Conservation (phyloP, 2,329 filamentous ascomycete species). For the Stagonosporopsis chrysanthemi region DNA sequence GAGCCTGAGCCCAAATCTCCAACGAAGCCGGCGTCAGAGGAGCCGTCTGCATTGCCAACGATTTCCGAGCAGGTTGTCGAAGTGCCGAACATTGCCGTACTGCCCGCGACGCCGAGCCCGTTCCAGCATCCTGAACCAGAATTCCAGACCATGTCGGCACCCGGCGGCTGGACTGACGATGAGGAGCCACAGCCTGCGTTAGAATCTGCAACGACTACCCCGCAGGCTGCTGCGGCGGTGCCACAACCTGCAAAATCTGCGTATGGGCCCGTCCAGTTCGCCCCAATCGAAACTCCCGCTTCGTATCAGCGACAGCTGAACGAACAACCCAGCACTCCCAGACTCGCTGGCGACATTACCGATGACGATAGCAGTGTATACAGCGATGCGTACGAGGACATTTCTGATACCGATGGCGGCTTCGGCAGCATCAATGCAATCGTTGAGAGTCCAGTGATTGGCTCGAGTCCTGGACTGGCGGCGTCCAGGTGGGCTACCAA, state of each 20-base stretch:
- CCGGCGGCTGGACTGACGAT: conserved; percentile 43
- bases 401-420: conserved; percentile 70
- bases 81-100: conserved; percentile 46
- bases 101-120: conserved; percentile 47
- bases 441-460: conserved; percentile 64
- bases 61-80: conserved; percentile 25
- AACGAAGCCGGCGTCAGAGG: conserved; percentile 27
- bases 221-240: no score
- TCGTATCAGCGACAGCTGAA: conserved; percentile 11
- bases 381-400: conserved; percentile 79
- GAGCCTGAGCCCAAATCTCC: conserved; percentile 40
- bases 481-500: conserved; percentile 36
- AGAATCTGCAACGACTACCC: not conserved
- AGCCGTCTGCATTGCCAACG: conserved; percentile 13
- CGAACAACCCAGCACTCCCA: conserved; percentile 8
- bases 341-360: conserved; percentile 28
- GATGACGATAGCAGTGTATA: conserved; percentile 65
- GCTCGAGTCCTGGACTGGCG: conserved; percentile 31
- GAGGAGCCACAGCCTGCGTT: conserved; percentile 23
- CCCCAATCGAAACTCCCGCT: conserved; percentile 17
- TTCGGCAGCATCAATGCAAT: conserved; percentile 79
- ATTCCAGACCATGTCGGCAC: conserved; percentile 37
- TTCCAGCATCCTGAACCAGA: conserved; percentile 35
- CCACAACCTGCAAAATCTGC: conserved; percentile 12
- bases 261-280: conserved; percentile 4